Evolutionary conservation across 805 yeast genomes (phyloP), one percentile per base, ranked within the genome.

Genomic region (Candida orba): DNA sequence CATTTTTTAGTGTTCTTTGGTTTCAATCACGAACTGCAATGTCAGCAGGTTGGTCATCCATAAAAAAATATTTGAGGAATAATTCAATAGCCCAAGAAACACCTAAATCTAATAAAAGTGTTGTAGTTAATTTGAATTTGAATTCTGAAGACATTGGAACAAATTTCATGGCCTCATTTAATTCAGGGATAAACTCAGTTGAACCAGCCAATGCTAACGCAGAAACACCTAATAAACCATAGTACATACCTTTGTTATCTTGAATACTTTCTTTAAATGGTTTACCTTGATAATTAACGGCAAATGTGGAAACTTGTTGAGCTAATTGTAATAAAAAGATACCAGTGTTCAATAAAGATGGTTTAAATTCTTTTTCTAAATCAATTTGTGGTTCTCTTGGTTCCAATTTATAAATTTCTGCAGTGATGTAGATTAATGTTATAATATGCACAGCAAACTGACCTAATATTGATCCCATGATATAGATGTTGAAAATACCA

Each of bases 261-360:
- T 71, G 72, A 56, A 93, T 84, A 45, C 87, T 79, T 68, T 93
- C 96, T 64, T 95, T 83, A 71, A 93, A 93, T 44, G 99, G 99
- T 54, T 84, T 81, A 43, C 99, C 99, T 69, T 88, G 95, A 66
- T 93, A 93, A 68, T 93, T 93, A 46, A 93, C 96, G 18, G 96
- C 96, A 71, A 90, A 93, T 0, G 99, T 93, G 14, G 97, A 87
- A 42, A 93, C 95, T 66, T 93, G 96, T 71, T 93, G 98, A 17
- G 95, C 91, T 57, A 93, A 75, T 65, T 90, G 97, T 45, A 93
- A 76, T 62, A 93, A 74, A 68, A 90, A 93, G 72, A 93, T 90
- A 57, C 96, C 97, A 34, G 98, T 91, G 69, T 93, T 93, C 62
- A 93, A 76, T 60, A 93, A 72, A 4, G 97, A 88, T 37, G 99